Percentiles rank a stretch among this genome's conserved stretches.
Conservation (phyloP, 768 basidiomycete species). For the Boletus rufocinnamomeus region DNA sequence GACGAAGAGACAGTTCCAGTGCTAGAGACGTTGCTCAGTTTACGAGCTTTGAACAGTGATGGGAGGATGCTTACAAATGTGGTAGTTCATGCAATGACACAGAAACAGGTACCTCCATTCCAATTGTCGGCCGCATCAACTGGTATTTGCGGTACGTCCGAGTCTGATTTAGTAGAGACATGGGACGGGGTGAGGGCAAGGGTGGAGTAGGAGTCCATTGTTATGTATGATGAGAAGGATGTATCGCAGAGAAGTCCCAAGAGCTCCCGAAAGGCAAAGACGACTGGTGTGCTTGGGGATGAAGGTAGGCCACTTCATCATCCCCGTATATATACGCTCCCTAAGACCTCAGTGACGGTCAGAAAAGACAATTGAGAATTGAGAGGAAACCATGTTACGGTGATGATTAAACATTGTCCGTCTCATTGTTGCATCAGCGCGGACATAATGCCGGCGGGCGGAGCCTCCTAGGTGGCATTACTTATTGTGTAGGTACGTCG, state of each 20-base stretch:
- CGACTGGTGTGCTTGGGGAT: slow-evolving; percentile 6
- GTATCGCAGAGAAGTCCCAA: slow-evolving; percentile 11
- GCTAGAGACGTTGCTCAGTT: not conserved
- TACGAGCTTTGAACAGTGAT: not conserved
- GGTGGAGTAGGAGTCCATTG: slow-evolving; percentile 24
- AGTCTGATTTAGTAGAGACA: slow-evolving; percentile 41
- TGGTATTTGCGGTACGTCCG: slow-evolving; percentile 11
- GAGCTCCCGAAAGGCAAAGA: not conserved
- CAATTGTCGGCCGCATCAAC: not conserved
- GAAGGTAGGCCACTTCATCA: not conserved
- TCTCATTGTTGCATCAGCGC: slow-evolving; percentile 1
- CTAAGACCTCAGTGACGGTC: slow-evolving; percentile 1
- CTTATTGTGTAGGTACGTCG: slow-evolving; percentile 23
- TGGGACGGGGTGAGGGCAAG: not conserved
- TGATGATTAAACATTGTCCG: slow-evolving; percentile 6
- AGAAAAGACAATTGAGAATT: slow-evolving; percentile 25
- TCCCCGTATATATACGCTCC: slow-evolving; percentile 17
- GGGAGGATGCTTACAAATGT: slow-evolving; percentile 14
- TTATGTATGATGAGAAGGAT: not conserved
- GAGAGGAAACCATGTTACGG: not conserved
- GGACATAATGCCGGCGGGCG: slow-evolving; percentile 6
- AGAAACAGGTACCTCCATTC: no score
- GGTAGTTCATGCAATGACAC: slow-evolving; percentile 12
- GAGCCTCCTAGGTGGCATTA: slow-evolving; percentile 1
- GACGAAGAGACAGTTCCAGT: not conserved